These are phyloP conservation scores for Rhodotorula sp. DNA, from an alignment of 1,284 basidiomycete genomes.

Conservation along the genomic window DNA sequence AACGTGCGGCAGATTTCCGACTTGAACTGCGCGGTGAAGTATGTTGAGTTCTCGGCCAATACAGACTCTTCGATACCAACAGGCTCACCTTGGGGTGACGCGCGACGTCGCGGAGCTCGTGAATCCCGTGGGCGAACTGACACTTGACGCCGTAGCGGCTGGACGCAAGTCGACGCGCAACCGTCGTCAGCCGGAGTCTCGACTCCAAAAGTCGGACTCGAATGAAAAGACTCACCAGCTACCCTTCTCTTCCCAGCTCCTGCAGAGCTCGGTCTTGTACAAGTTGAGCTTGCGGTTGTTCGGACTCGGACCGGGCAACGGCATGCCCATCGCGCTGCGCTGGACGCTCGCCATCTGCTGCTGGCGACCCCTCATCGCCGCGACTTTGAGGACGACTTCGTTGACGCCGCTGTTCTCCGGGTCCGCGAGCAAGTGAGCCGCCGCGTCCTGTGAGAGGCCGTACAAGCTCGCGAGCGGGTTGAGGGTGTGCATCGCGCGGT, in stretches of 20 bases:
- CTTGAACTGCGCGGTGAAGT: slow-evolving; percentile 66
- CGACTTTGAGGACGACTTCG: slow-evolving; percentile 33
- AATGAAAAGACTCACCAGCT: slow-evolving; percentile 55
- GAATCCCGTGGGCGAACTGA: slow-evolving; percentile 86
- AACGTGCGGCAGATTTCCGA: slow-evolving; percentile 89
- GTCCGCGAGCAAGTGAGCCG: slow-evolving; percentile 29
- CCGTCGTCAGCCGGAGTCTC: neutral
- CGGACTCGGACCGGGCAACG: slow-evolving; percentile 66
- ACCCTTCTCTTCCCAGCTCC: slow-evolving; percentile 91
- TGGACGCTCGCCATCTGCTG: slow-evolving; percentile 29
- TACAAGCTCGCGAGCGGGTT: slow-evolving; percentile 35
- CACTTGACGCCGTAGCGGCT: slow-evolving; percentile 76
- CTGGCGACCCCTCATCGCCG: slow-evolving; percentile 31
- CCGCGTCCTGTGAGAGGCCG: slow-evolving; percentile 33
- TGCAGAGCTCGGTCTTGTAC: slow-evolving; percentile 87
- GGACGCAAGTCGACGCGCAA: neutral
- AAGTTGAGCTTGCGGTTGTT: slow-evolving; percentile 83
- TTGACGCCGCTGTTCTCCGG: slow-evolving; percentile 34
- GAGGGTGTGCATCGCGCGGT: slow-evolving; percentile 35
- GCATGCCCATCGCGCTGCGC: slow-evolving; percentile 18
- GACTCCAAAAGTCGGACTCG: no score
- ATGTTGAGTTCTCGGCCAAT: neutral
- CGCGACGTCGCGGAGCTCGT: slow-evolving; percentile 73
- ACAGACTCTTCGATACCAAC: slow-evolving; percentile 27
- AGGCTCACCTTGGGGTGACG: slow-evolving; percentile 75